phyloP scores from a whole-genome alignment of 139 green algal species.

The Edaphochlamys debaryana region DNA sequence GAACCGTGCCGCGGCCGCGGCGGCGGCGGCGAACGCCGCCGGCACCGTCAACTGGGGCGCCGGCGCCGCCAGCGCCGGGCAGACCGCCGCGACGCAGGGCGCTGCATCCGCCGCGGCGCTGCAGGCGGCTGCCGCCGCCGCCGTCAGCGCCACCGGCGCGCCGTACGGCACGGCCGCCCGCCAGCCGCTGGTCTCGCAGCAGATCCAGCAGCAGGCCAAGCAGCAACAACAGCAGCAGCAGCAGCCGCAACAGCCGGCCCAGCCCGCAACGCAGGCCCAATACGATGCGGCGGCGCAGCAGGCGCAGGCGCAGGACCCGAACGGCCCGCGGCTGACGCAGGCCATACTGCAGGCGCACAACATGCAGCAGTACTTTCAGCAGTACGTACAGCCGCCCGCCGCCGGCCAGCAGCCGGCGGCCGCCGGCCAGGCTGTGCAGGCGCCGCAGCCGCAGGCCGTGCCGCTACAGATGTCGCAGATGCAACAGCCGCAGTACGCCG shows the following conservation, averaged over 20 bases:
- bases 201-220: neutral
- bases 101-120: neutral
- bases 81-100: neutral
- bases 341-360: neutral
- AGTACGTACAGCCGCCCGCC: neutral
- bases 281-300: no score
- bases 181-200: neutral
- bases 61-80: neutral
- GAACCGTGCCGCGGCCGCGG: neutral
- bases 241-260: neutral
- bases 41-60: neutral
- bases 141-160: neutral
- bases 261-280: no score
- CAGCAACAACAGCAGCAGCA: constrained; percentile 8
- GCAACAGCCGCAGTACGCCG: neutral
- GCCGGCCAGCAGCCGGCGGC: neutral
- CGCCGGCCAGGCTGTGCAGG: neutral
- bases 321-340: neutral
- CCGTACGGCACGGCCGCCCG: neutral
- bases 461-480: neutral
- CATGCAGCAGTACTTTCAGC: neutral
- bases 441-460: neutral
- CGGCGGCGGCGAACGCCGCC: neutral
- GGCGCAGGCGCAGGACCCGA: neutral
- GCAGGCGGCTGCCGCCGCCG: neutral